Evolutionary conservation across 2,329 filamentous ascomycete species (phyloP), one percentile per base, ranked within the genome.

Genomic region (Pseudocercospora cruenta): DNA sequence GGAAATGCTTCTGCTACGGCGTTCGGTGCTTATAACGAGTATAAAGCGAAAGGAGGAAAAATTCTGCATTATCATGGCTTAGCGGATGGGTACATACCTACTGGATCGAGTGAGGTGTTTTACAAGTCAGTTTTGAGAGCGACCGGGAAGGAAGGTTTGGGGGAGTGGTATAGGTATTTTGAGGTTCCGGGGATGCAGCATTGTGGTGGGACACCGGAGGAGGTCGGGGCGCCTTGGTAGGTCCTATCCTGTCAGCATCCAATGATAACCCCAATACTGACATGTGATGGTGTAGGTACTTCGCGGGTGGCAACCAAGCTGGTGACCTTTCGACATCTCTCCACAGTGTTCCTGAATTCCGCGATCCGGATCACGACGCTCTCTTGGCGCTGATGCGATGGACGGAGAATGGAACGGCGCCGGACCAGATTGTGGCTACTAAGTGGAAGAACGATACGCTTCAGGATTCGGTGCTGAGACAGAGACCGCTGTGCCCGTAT

Each of bases 61-160:
- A 74, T 76, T 54, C 75, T 78, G 49, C 77, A 72, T 82, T 70
- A 80, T 66, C 80, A 85, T 47, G 80, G 83, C 12, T 80, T 85
- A 47, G 70, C 73, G 6, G 81, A 82, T 67, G 78, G 70, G 0
- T 71, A 79, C 7, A 88, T 88, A 62, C 81, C 84, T 14, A 82
- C 82, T 0, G 81, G 82, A 0, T 80, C 83, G 21, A 83, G 82
- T 1, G 80, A 83, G 9, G 84, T 84, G 73, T 88, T 81, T 71
- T 84, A 85, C 74, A 77, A 81, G 19, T 78, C 81, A 16, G 80
- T 86, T 0, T 57, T 73, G n/a, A 74, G 73, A 6, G 55, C n/a
- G 31, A 75, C 75, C 0, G 65, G 82, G 24, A 65, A 74, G n/a
- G 76, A 78, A 0, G 68, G 79, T 2, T 66, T 82, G 1, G 76